Evolutionary conservation across 345 rosid species (phyloP).

Genomic region (Eutrema japonicum): DNA sequence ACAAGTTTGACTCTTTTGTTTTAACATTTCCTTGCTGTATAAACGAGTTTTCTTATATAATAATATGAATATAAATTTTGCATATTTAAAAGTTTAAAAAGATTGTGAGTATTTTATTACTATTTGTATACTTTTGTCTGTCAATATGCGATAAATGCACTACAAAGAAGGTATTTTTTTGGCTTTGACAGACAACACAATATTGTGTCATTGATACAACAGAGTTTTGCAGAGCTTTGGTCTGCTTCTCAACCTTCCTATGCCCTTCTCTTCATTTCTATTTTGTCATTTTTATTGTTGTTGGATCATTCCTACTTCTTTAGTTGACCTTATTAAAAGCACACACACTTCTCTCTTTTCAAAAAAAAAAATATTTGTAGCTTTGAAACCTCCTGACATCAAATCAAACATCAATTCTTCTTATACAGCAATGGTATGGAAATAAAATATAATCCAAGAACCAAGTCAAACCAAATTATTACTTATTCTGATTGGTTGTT

Average conservation of each 20-base stretch:
- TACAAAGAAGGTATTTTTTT: conserved; percentile 24
- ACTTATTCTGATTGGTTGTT: conserved; percentile 3
- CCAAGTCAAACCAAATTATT: conserved; percentile 27
- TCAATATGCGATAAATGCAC: conserved; percentile 29
- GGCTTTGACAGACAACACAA: conserved; percentile 33
- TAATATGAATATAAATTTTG: not conserved
- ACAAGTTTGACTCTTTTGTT: conserved; percentile 3
- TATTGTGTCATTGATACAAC: conserved; percentile 42
- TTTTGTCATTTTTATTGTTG: conserved; percentile 5
- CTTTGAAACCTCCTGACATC: conserved; percentile 23
- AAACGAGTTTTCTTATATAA: not conserved
- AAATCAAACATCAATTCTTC: conserved; percentile 26
- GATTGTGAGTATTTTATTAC: not conserved
- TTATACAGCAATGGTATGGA: conserved; percentile 9
- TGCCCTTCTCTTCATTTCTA: not conserved
- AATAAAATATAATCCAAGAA: not conserved
- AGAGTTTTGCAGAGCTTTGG: conserved; percentile 40
- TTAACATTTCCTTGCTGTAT: conserved; percentile 1
- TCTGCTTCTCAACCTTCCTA: conserved; percentile 25
- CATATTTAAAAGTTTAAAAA: not conserved
- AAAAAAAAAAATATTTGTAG: not conserved
- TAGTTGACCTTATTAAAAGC: conserved; percentile 22
- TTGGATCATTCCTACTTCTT: conserved; percentile 7
- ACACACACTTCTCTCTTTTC: conserved; percentile 14
- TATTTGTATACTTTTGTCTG: not conserved